Evolutionary conservation across 768 basidiomycete genomes (phyloP).

Genomic region (Omphalotus guepiniiformis): DNA sequence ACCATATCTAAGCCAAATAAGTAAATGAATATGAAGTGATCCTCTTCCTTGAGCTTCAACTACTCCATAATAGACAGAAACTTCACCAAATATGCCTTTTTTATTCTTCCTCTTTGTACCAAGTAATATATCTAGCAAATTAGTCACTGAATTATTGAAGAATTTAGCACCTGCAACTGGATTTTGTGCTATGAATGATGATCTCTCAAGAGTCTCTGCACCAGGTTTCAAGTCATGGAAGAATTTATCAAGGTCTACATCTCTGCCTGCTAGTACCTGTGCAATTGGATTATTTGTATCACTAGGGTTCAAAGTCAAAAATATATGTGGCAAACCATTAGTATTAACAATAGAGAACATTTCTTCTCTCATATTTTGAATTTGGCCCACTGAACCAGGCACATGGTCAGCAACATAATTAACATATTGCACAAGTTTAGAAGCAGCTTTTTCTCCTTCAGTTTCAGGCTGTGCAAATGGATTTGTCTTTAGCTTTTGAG

Average conservation of each 20-base stretch:
- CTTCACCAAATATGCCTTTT: conserved; percentile 25
- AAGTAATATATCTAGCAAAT: conserved; percentile 21
- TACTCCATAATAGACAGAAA: conserved; percentile 21
- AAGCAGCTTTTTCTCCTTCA: conserved; percentile 14
- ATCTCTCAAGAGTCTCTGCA: neutral
- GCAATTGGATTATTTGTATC: conserved; percentile 17
- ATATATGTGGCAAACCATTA: conserved; percentile 15
- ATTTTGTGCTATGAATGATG: conserved; percentile 21
- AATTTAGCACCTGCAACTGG: conserved; percentile 31
- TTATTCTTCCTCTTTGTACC: conserved; percentile 11
- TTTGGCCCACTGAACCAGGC: conserved; percentile 14
- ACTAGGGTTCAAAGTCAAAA: conserved; percentile 16
- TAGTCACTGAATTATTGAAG: conserved; percentile 25
- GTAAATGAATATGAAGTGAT: conserved; percentile 24
- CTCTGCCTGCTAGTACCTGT: conserved; percentile 15
- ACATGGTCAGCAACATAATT: conserved; percentile 16
- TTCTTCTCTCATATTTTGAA: conserved; percentile 14
- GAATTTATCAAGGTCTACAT: conserved; percentile 16
- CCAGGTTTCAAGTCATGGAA: conserved; percentile 7
- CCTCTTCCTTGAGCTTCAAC: conserved; percentile 28
- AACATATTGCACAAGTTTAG: conserved; percentile 12
- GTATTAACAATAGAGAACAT: conserved; percentile 9
- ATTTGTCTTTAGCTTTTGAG: conserved; percentile 11
- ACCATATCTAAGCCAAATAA: conserved; percentile 19
- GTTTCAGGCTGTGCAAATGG: conserved; percentile 13